Evolutionary conservation across 2,329 filamentous ascomycete species (phyloP).

Genomic region (Fusarium miscanthi): DNA sequence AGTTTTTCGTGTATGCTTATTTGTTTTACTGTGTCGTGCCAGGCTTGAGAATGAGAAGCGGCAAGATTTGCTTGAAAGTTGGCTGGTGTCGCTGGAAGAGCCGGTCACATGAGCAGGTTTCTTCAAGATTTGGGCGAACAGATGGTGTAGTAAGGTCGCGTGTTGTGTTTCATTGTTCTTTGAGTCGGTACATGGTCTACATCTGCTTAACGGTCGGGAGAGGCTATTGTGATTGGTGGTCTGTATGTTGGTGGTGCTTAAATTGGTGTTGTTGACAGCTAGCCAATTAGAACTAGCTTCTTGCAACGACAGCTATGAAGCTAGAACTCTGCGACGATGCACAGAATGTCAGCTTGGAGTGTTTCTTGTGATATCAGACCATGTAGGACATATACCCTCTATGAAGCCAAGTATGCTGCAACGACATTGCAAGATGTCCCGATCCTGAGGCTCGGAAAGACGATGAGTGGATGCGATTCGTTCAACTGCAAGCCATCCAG

Average conservation of each 20-base stretch:
- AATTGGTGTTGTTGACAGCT: not conserved
- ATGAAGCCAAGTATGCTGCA: too few species aligned
- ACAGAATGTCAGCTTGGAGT: not conserved
- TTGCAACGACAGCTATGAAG: not conserved
- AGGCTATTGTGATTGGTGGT: not conserved
- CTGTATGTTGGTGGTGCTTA: not conserved
- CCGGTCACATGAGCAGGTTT: slow-evolving; percentile 27
- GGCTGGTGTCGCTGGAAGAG: not conserved
- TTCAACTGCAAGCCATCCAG: not conserved
- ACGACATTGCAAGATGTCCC: not conserved
- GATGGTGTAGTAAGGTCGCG: not conserved
- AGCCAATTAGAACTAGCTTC: not conserved
- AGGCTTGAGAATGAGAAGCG: not conserved
- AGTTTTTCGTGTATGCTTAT: not conserved
- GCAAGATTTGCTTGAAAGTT: not conserved
- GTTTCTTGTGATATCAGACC: not conserved
- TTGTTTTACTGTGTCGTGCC: not conserved
- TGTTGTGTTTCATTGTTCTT: not conserved
- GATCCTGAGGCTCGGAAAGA: not conserved
- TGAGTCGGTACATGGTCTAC: not conserved
- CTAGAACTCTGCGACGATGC: too few species aligned
- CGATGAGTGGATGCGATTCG: not conserved
- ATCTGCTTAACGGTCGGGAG: too few species aligned
- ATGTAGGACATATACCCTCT: not conserved
- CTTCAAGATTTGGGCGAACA: not conserved